Evolutionary conservation across 2,329 filamentous ascomycete genomes (phyloP), one percentile per base, ranked within the genome.

Genomic region (Talaromyces amestolkiae): DNA sequence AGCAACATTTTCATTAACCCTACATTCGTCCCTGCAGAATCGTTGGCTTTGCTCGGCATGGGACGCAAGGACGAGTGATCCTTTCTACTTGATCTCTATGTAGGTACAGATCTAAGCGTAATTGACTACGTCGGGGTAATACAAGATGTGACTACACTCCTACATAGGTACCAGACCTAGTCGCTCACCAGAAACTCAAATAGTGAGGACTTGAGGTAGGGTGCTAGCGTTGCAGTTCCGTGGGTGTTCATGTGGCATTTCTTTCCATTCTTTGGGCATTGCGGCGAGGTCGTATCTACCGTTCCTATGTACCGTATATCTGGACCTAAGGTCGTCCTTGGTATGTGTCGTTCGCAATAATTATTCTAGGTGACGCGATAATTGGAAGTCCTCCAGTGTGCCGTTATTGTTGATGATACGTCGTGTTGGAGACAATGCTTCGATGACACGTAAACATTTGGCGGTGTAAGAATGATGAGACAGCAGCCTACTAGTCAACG

Each of bases 41-140:
- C 51, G 2, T 54, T 35, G 9, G 19, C 31, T 19, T 33, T 35
- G 11, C 31, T 37, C 51, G 58, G 58, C 11, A 19, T 31, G 19
- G 35, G 47, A 62, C 60, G 60, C 60, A 62, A 54, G 60, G 60
- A 62, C 37, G 37, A 62, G 35, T 27, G 41, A 39, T 61, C 19
- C 24, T n/a, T 59, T 22, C 27, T 54, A 19, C 27, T 15, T 54
- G 7, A 19, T 10, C 24, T 31, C 15, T 51, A 11, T 11, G 2
- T 10, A 11, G 15, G 17, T 7, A 56, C 31, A 13, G 10, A 31
- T 19, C 51, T 37, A 19, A 22, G 19, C 15, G 53, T 37, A 56
- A 37, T 56, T 6, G 47, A 54, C 33, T 49, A 27, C 22, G 2
- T 31, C 13, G 19, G 15, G 43, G 31, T 61, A 33, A n/a, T 24